These are phyloP conservation scores for Setomelanomma holmii DNA, from an alignment of 2,329 filamentous ascomycete genomes.

Conservation along the genomic window DNA sequence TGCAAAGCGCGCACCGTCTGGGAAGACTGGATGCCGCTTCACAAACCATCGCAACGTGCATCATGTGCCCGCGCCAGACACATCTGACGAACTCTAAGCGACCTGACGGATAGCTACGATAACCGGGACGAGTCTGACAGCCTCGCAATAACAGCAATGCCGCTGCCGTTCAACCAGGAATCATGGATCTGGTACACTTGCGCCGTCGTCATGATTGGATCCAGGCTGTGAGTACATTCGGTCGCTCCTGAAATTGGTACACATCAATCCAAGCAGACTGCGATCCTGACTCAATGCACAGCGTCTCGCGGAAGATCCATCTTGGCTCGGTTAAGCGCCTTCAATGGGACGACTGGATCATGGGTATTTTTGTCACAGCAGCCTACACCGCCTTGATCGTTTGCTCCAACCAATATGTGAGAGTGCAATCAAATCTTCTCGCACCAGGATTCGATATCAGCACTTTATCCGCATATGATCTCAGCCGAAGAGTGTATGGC, in stretches of 20 bases:
- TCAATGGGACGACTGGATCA: slow-evolving; percentile 65
- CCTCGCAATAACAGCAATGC: slow-evolving; percentile 18
- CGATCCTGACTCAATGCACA: slow-evolving; percentile 22
- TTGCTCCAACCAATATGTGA: slow-evolving; percentile 53
- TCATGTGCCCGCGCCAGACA: slow-evolving; percentile 28
- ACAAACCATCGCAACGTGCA: slow-evolving; percentile 9
- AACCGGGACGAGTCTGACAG: slow-evolving; percentile 2
- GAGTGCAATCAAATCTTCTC: slow-evolving; percentile 53
- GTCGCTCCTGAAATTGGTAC: background rate
- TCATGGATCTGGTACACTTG: slow-evolving; percentile 57
- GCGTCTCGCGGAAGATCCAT: slow-evolving; percentile 53
- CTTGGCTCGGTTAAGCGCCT: slow-evolving; percentile 57
- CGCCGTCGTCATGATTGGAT: slow-evolving; percentile 49
- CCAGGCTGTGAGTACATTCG: slow-evolving; percentile 49
- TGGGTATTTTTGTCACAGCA: slow-evolving; percentile 58
- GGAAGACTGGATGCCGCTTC: slow-evolving; percentile 1
- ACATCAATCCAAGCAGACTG: too few relatives aligned
- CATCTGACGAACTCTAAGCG: slow-evolving; percentile 12
- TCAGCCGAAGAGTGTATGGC: slow-evolving; percentile 37
- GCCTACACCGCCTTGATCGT: slow-evolving; percentile 60
- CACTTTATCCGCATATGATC: slow-evolving; percentile 46
- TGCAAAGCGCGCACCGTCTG: background rate
- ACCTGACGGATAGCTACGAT: slow-evolving; percentile 22
- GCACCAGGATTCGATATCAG: slow-evolving; percentile 55
- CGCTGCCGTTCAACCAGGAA: slow-evolving; percentile 47